Evolutionary conservation across 2,329 filamentous ascomycete species (phyloP), one percentile per base, ranked within the genome.

Genomic region (Fusarium sp.): DNA sequence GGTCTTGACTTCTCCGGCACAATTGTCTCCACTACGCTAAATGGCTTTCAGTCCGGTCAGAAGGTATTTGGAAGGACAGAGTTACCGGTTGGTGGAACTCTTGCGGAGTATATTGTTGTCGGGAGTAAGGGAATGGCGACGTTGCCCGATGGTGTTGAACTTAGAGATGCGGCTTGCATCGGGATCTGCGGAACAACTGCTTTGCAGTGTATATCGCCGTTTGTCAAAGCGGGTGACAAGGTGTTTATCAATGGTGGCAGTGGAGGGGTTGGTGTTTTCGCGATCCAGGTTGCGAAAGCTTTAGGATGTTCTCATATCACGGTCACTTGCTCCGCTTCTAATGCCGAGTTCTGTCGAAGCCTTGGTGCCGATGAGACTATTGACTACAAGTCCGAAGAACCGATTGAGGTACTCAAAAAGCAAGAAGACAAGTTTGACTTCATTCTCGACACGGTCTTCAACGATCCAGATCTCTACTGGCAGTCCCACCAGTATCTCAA

Each of bases 1-100:
- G 72, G 73, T 0, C 57, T 75, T 1, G 74, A 76, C 51, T 75
- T 72, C n/a, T 70, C 74, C 0, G 74, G 74, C 3, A 73, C 65
- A 1, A 56, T 76, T 4, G 41, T 72, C 1, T 52, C 67, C 2
- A 73, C 60, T 0, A 62, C 61, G 1, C 7, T 65, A 0, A 3
- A 10, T 3, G 38, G n/a, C 2, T 46, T 73, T 2, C 25, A 56
- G 8, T 18, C 49, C 2, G 73, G 62, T 0, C 73, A 75, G 4
- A 58, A 23, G 16, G 73, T 75, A 0, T 52, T 73, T 10, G 73
- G 73, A 6, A 66, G 63, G 21, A 73, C 73, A 1, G 67, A 75
- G 7, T 16, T 67, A 1, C 73, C 73, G 0, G 15, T 5, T 0
- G 63, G 68, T 15, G 73, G 73, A 1, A 63, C 70, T 0, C 21